Evolutionary conservation across 2,329 filamentous ascomycete species (phyloP).

Genomic region (Grosmannia penicillata): DNA sequence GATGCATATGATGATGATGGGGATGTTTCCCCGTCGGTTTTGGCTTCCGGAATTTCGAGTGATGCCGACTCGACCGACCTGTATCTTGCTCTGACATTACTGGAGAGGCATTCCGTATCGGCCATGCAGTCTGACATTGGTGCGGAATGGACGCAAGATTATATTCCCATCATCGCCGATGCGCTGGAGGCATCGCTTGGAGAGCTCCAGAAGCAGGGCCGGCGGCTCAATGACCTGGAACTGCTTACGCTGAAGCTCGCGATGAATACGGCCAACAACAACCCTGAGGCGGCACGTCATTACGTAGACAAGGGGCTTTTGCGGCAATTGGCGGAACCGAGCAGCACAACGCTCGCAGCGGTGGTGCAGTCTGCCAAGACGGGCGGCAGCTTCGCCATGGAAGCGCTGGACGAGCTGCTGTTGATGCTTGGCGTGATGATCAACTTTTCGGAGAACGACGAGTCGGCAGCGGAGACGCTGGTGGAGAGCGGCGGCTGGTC

Average conservation of each 20-base stretch:
- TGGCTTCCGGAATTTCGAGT: slow-evolving; percentile 15
- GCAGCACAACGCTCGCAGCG: slow-evolving; percentile 35
- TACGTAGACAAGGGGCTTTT: slow-evolving; percentile 50
- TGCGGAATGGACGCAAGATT: slow-evolving; percentile 30
- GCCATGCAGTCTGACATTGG: slow-evolving; percentile 28
- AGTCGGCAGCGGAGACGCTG: slow-evolving; percentile 37
- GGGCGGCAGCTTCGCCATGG: slow-evolving; percentile 31
- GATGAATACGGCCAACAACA: slow-evolving; percentile 78
- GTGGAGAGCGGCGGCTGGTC: slow-evolving; percentile 20
- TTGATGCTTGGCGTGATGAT: slow-evolving; percentile 71
- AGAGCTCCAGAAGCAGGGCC: slow-evolving; percentile 16
- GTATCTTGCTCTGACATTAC: slow-evolving; percentile 27
- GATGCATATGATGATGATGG: slow-evolving; percentile 16
- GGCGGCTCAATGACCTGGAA: slow-evolving; percentile 20
- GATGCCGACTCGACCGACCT: slow-evolving; percentile 23
- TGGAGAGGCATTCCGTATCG: slow-evolving; percentile 39
- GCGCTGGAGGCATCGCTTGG: slow-evolving; percentile 23
- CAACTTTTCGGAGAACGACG: slow-evolving; percentile 71
- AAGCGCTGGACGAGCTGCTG: slow-evolving; percentile 54
- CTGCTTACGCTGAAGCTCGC: slow-evolving; percentile 51
- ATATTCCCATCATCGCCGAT: slow-evolving; percentile 35
- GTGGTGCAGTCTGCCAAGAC: slow-evolving; percentile 30
- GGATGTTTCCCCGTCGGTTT: background rate
- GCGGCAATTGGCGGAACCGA: slow-evolving; percentile 28
- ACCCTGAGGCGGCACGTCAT: slow-evolving; percentile 48